Base-by-base conservation (phyloP, 441 rosid species). In the Omphalea diandra region DNA sequence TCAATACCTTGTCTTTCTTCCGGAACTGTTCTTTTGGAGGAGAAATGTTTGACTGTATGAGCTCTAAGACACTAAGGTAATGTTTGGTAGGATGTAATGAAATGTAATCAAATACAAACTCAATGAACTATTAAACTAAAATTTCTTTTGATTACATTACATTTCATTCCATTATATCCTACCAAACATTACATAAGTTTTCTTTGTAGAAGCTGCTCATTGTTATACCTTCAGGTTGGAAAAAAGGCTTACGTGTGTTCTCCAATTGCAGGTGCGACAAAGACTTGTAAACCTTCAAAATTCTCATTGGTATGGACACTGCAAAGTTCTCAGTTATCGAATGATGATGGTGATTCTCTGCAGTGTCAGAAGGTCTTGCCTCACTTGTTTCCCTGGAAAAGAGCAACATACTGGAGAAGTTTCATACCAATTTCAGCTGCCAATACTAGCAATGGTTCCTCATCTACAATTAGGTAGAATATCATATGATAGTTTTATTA, bases 351-450 rank as follows among this genome's bases (percentile, higher is more conserved):
- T 57, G 54, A 54, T 64, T 76, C 79, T 57, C 72, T 76, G 73
- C 74, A 69, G 64, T 69, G 61, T 68, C 81, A 75, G 60, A 86
- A 83, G 83, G 75, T 85, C 79, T 73, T 85, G 68, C 96, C 99
- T 18, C 88, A 85, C 59, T 84, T 87, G 81, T 84, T 91, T 79
- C 98, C 98, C 32, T 93, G 94, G 96, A 95, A 95, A 84, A 88
- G 98, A 85, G 81, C 83, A 74, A 76, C 88, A 56, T 85, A 77
- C 65, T 72, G 91, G 95, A 88, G 87, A 77, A 83, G 80, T 70
- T 81, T 80, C 66, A 70, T 80, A 66, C 81, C 79, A 71, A 78
- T 73, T 77, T 76, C 88, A 47, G 77, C 74, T 72, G 71, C 86
- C 53, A 69, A 63, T 75, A 72, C 73, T 58, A 73, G 76, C 65